A percentile compares a stretch with the other conserved stretches of the same genome.
These are phyloP conservation scores for Aspergillus nanangensis DNA, from an alignment of 495 filamentous ascomycete species.

Conservation along the genomic window DNA sequence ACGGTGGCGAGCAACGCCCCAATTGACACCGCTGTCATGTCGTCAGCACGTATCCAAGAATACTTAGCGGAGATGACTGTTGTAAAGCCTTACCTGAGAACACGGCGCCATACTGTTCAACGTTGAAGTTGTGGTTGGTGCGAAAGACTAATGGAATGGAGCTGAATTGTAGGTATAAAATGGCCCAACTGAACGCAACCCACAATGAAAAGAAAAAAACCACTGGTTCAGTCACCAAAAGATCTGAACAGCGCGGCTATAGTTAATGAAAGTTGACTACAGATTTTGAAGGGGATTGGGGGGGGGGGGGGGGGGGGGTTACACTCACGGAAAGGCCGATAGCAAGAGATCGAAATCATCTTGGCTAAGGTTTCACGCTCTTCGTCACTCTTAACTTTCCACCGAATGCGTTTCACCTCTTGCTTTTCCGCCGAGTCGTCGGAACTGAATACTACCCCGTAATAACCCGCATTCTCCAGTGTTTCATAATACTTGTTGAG, in stretches of 20 bases:
- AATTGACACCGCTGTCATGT: slow-evolving; percentile 55
- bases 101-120: slow-evolving; percentile 65
- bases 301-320: neutral
- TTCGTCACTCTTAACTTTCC: slow-evolving; percentile 83
- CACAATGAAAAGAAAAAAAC: slow-evolving; percentile 94
- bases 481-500: slow-evolving; percentile 79
- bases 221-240: slow-evolving; percentile 86
- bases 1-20: slow-evolving; percentile 65
- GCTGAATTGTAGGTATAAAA: slow-evolving; percentile 79
- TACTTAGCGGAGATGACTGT: too few relatives aligned
- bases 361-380: slow-evolving; percentile 62
- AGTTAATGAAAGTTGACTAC: too few relatives aligned
- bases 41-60: too few relatives aligned
- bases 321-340: slow-evolving; percentile 66
- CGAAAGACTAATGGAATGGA: slow-evolving; percentile 75
- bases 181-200: slow-evolving; percentile 85
- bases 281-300: too few relatives aligned
- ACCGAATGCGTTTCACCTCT: slow-evolving; percentile 60
- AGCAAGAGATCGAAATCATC: slow-evolving; percentile 71
- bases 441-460: slow-evolving; percentile 49
- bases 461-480: slow-evolving; percentile 60
- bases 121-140: slow-evolving; percentile 63
- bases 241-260: slow-evolving; percentile 36
- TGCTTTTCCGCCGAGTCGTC: slow-evolving; percentile 27
- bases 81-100: slow-evolving; percentile 62